Percentiles rank a stretch among this genome's conserved stretches.
These are phyloP conservation scores for Microthyrium microscopicum DNA, from an alignment of 2,329 filamentous ascomycete species.

Conservation along the genomic window DNA sequence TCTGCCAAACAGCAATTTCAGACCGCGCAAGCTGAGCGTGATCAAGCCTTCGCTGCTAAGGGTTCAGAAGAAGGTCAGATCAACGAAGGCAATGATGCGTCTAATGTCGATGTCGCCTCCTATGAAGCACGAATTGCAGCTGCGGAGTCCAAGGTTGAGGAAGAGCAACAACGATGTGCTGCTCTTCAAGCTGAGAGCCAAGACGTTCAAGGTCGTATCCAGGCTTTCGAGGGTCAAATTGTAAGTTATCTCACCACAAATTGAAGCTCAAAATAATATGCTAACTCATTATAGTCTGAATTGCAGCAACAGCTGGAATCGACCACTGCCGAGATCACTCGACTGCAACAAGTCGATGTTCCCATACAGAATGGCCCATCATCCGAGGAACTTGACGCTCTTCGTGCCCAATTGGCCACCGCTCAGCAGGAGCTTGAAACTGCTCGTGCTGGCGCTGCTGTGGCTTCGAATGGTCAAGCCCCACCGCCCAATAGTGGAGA, in stretches of 20 bases:
- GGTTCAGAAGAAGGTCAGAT: constrained; percentile 31
- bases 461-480: constrained; percentile 8
- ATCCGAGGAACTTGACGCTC: constrained; percentile 17
- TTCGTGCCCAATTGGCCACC: constrained; percentile 24
- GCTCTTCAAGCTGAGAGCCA: constrained; percentile 24
- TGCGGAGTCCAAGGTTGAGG: constrained; percentile 23
- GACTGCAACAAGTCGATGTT: constrained; percentile 12
- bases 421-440: constrained; percentile 30
- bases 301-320: constrained; percentile 22
- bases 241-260: constrained; percentile 14
- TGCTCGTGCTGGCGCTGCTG: constrained; percentile 22
- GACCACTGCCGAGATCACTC: constrained; percentile 17
- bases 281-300: constrained; percentile 16
- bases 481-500: constrained; percentile 12
- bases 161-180: constrained; percentile 21
- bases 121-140: constrained; percentile 21
- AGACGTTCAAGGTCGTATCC: constrained; percentile 42
- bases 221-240: constrained; percentile 46
- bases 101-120: constrained; percentile 17
- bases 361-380: constrained; percentile 9
- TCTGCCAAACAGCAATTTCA: constrained; percentile 42
- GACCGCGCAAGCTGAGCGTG: constrained; percentile 44
- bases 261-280: no score
- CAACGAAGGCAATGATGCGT: constrained; percentile 16
- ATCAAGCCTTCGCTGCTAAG: constrained; percentile 34